Base-by-base conservation (phyloP, 2,329 filamentous ascomycete genomes). In the Rutstroemia sp. region DNA sequence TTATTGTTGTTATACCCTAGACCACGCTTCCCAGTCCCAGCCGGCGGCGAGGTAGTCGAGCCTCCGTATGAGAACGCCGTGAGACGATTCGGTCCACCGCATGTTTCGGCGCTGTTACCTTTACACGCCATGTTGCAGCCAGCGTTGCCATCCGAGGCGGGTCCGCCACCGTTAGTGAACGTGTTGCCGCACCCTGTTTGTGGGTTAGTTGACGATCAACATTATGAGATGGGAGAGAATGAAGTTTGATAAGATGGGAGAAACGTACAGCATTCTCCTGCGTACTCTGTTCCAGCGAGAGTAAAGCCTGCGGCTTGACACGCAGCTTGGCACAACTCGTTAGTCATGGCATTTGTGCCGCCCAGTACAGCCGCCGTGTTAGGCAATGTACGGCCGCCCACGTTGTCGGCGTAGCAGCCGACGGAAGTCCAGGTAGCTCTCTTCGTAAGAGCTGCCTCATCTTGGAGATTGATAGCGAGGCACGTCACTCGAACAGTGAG, bases 1-100 rank as follows among this genome's bases (percentile, higher is more conserved):
- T 62, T 65, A 57, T 76, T 75, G 23, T 81, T 73, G 71, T 87
- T 86, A 78, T 85, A 88, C 51, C 79, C 79, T 51, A 88, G 71
- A 71, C 86, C 85, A 67, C 84, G 82, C 80, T 86, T 86, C 30
- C 56, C 59, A 8, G 38, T 38, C 54, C 19, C 30, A 38, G 47
- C 25, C 2, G 51, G 46, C 12, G 52, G 21, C 4, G 51, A n/a
- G 48, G 21, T 19, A 54, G 21, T 41, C 34, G 45, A 16, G 25
- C 46, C 48, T 23, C 46, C 25, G 18, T 42, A 27, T 37, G 30
- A 42, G 34, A 46, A 60, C 12, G 52, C 12, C 41, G 54, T 52
- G 6, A 62, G 52, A 41, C 61, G 56, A 30, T 61, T 57, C 9
- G 54, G n/a, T 9, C 56, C 62, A 21, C 65, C 66, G 45, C 67